A percentile compares a stretch with the other conserved stretches of the same genome.
Evolutionary conservation across 176 grass and related monocot species (phyloP).

Genomic region (Elaeis guineensis): DNA sequence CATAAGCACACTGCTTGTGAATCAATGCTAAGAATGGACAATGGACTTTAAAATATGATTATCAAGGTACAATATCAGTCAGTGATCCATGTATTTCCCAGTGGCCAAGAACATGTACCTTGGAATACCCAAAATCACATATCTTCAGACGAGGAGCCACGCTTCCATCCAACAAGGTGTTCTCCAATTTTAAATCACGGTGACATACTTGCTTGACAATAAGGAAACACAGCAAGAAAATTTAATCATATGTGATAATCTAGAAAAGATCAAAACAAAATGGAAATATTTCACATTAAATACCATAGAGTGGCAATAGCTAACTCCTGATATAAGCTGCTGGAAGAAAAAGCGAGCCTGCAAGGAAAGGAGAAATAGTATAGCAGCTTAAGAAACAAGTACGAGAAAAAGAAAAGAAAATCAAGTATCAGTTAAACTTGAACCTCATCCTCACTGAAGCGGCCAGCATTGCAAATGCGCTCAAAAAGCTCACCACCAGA

Average conservation of each 20-base stretch:
- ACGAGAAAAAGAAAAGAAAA: not conserved
- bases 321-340: slow-evolving; percentile 97
- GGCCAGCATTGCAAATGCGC: slow-evolving; percentile 83
- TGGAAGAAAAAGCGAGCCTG: slow-evolving; percentile 97
- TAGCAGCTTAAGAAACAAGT: not conserved
- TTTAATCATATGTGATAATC: not conserved
- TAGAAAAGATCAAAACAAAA: slow-evolving; percentile 8
- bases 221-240: slow-evolving; percentile 29
- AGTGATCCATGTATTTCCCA: no score
- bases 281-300: not conserved
- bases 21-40: no score
- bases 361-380: not conserved
- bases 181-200: slow-evolving; percentile 96
- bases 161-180: slow-evolving; percentile 86
- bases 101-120: slow-evolving; percentile 28
- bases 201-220: slow-evolving; percentile 98
- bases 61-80: no score
- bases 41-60: no score
- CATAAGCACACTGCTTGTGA: no score
- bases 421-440: slow-evolving; percentile 6
- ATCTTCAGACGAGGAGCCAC: slow-evolving; percentile 91
- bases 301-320: slow-evolving; percentile 99
- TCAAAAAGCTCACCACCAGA: slow-evolving; percentile 97
- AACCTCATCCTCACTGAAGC: slow-evolving; percentile 96
- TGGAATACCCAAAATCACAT: slow-evolving; percentile 97